These are phyloP conservation scores for Hymenoscyphus linearis DNA, from an alignment of 2,329 filamentous ascomycete species.

Conservation along the genomic window DNA sequence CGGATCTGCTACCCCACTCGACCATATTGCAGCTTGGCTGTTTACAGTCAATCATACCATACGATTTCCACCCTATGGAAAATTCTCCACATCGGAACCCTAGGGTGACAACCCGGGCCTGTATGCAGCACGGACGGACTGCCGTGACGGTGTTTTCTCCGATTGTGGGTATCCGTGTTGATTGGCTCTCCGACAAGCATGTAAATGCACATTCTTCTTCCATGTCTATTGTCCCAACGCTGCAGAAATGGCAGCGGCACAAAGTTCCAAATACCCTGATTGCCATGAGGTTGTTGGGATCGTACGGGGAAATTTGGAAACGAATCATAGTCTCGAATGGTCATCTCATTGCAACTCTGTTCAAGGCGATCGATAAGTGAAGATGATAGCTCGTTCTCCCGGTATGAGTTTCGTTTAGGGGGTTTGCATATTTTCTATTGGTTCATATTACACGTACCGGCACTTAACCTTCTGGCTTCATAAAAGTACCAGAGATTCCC, in stretches of 20 bases:
- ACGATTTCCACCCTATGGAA: not conserved
- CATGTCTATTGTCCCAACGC: not conserved
- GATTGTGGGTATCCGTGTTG: not conserved
- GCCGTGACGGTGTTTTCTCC: not conserved
- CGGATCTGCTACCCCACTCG: not conserved
- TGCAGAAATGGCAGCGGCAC: not conserved
- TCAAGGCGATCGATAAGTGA: not conserved
- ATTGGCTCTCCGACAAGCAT: not conserved
- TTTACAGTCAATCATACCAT: not conserved
- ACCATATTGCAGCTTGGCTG: not conserved
- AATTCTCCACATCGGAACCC: not conserved
- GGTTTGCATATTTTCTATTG: not conserved
- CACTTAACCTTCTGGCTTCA: not conserved
- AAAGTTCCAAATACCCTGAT: not conserved
- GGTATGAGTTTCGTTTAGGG: not conserved
- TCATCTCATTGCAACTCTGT: not conserved
- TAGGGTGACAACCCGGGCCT: not conserved
- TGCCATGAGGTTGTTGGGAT: not conserved
- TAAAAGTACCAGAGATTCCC: not conserved
- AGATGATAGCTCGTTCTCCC: not conserved
- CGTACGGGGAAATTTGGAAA: not conserved
- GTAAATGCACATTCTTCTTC: not conserved
- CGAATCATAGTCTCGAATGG: not conserved
- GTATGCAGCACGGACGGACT: not conserved
- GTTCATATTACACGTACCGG: not conserved